Evolutionary conservation across 2,329 filamentous ascomycete species (phyloP), one percentile per base, ranked within the genome.

Genomic region (Cercospora zeina): DNA sequence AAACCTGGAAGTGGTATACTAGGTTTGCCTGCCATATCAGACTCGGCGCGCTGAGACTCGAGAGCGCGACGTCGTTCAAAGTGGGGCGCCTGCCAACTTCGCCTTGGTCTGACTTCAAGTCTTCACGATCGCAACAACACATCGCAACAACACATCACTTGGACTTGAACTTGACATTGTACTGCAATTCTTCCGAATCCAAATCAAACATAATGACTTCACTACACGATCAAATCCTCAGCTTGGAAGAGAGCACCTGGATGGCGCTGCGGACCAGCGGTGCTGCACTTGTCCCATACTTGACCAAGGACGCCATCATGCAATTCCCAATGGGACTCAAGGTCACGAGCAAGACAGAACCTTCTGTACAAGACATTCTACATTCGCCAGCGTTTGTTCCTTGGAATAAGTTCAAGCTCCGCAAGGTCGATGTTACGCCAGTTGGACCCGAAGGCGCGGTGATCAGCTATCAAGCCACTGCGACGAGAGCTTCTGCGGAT

Each of bases 171-270:
- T 47, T 14, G 11, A 47, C 19, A 47, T 47, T 24, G 11, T 24
- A 47, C 21, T 30, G 19, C 24, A 7, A 19, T 11, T 47, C 14
- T 5, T 8, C 21, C 21, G 24, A 19, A 30, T 8, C 42, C 11
- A n/a, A 53, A 3, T 21, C 16, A 34, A 42, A 56, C 54, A 42
- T 56, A 39, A 33, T 53, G 33, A 42, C 30, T 33, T 62, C 57
- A 36, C 64, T 70, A 9, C 54, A 67, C 62, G 62, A 67, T 34
- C 53, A 59, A 34, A 71, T 71, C 21, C 64, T 69, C 42, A 65
- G 65, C 39, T 65, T 72, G 4, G 71, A 72, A 64, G 68, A 71
- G 50, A 65, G 63, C 33, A 72, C 71, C n/a, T 72, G 71, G 71
- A 64, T 65, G 55, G 71, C 70, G 1, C 64, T 72, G 5, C 64